Evolutionary conservation across 176 grass and related monocot species (phyloP), one percentile per base, ranked within the genome.

Genomic region (Musa acuminata): DNA sequence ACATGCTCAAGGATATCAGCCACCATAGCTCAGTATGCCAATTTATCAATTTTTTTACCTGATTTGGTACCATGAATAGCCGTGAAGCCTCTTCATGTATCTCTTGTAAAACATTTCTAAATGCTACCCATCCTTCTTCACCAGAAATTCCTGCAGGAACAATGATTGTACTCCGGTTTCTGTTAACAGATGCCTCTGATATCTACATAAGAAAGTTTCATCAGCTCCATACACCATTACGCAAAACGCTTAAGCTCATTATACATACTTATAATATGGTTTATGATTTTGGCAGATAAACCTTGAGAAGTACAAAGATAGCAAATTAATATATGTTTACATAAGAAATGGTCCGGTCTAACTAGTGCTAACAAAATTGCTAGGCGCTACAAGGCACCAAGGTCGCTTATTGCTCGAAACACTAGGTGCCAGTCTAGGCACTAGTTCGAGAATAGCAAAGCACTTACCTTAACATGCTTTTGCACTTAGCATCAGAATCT

Each of bases 121-220:
- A 97, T 80, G 87, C 79, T 82, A 86, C 94, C 94, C 94, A 97
- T 60, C 94, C 94, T 82, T 97, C 93, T 88, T 97, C 94, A 59
- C 90, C 84, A 72, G 94, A 87, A 82, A 87, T 97, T 75, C 94
- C 90, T 75, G 94, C 90, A 0, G 94, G 94, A 83, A 97, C 85
- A 81, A 93, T 97, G 60, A 97, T 97, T 8, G 94, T 93, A 72
- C 94, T 97, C 58, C 90, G 89, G 74, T 93, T 97, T 79, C 94
- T 87, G 53, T 97, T 97, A 77, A 93, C 90, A 1, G 90, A 97
- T 35, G 94, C 87, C 76, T 97, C 94, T 13, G 94, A 93, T 74
- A 97, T 84, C 94, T 97, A 70, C 51, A 90, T 25, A 65, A 50
- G 65, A 55, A 76, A 49, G 9, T 51, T 51, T 20, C 67, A 51